Base-by-base conservation (phyloP, 1,139 yeast genomes). In the Candida sanyaensis region DNA sequence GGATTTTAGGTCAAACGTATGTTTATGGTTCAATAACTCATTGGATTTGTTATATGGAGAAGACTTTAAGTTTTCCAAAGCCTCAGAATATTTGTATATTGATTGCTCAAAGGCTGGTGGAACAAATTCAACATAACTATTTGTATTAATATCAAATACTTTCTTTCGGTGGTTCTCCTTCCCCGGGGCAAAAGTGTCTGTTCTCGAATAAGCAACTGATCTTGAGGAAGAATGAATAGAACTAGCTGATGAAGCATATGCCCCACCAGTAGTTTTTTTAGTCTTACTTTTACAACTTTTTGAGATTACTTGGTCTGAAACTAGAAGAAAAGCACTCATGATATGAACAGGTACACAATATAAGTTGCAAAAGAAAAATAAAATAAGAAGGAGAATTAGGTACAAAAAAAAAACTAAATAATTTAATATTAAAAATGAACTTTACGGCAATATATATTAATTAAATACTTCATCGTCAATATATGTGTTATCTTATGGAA, bases 1-100 rank as follows among this genome's bases (percentile, higher is more conserved):
- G 42, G 59, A 55, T 27, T 53, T 46, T 2, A 43, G 41, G 8
- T 58, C 50, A 37, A 63, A 59, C 13, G 62, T 49, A 10, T 49
- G 47, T 3, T 47, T 51, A 31, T 47, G 29, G 29, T 50, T 37
- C 42, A 45, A 36, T 6, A 23, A 30, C 27, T 17, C 52, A 34
- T 60, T 62, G 30, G 53, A 36, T 6, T 46, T 34, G 28, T 58
- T 52, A 29, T 50, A 55, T 13, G 50, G 52, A 37, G 42, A 48
- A 9, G 45, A 11, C 12, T 42, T 45, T 17, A 45, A 17, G 48
- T 29, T 34, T 11, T 48, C 41, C 32, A 55, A 50, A 11, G 44
- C 44, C 12, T 41, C 36, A 36, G 58, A 59, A 48, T 53, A 61
- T 8, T 51, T 53, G n/a, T 50, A 46, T 9, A 58, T 45, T 26